These are phyloP conservation scores for Coemansia erecta DNA, from an alignment of 192 early-diverging fungal species.

Conservation along the genomic window DNA sequence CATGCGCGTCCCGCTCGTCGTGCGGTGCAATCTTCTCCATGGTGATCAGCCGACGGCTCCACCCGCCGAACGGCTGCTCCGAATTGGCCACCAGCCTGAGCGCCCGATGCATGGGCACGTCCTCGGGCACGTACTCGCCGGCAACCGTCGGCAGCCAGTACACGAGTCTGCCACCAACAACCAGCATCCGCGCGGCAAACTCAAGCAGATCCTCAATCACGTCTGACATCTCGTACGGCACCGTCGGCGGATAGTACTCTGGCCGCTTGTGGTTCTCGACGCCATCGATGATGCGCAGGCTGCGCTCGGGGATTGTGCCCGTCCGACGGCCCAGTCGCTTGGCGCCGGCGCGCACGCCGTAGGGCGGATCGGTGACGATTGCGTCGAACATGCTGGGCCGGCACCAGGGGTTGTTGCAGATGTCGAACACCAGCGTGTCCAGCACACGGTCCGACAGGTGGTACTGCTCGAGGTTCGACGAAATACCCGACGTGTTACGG, in stretches of 20 bases:
- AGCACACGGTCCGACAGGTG: slow-evolving; percentile 67
- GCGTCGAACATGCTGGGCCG: slow-evolving; percentile 72
- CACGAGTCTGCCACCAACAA: slow-evolving; percentile 80
- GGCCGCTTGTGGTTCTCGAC: slow-evolving; percentile 44
- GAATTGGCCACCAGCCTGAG: slow-evolving; percentile 84
- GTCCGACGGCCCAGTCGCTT: slow-evolving; percentile 78
- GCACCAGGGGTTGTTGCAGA: slow-evolving; percentile 83
- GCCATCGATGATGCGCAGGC: slow-evolving; percentile 39
- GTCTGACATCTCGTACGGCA: slow-evolving; percentile 93
- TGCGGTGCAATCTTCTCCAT: slow-evolving; percentile 86
- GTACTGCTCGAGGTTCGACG: slow-evolving; percentile 87
- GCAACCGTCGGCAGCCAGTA: slow-evolving; percentile 96
- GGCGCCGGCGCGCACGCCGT: slow-evolving; percentile 96
- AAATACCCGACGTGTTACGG: slow-evolving; percentile 53
- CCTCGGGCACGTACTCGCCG: slow-evolving; percentile 74
- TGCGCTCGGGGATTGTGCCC: slow-evolving; percentile 25
- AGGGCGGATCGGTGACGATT: slow-evolving; percentile 92
- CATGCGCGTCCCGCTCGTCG: too few relatives aligned
- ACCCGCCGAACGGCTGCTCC: slow-evolving; percentile 92
- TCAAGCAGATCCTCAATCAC: slow-evolving; percentile 80
- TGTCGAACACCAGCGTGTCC: slow-evolving; percentile 82
- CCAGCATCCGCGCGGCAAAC: slow-evolving; percentile 78
- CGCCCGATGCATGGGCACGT: slow-evolving; percentile 80
- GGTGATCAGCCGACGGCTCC: slow-evolving; percentile 88
- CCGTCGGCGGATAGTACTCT: slow-evolving; percentile 85